Evolutionary conservation across 2,329 filamentous ascomycete genomes (phyloP).

Genomic region (Verticillium tricorpus): DNA sequence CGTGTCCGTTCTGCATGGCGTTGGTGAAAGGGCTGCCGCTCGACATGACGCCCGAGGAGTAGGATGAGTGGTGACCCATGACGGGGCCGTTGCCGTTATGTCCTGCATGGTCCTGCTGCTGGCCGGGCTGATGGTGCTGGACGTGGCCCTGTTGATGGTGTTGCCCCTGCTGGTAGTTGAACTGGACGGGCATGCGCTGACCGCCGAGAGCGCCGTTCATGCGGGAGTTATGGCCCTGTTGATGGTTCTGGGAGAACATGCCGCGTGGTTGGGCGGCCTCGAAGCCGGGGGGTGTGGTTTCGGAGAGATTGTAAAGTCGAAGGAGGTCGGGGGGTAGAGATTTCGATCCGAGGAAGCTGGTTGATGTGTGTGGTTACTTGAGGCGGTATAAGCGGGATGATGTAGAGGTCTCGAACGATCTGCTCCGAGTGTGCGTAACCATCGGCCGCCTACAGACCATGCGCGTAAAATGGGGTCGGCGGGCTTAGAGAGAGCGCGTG

Average conservation of each 20-base stretch:
- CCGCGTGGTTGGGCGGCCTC: slow-evolving; percentile 27
- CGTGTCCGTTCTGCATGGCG: slow-evolving; percentile 54
- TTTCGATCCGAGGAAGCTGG: slow-evolving; percentile 22
- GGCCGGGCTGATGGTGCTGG: slow-evolving; percentile 58
- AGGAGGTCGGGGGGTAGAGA: slow-evolving; percentile 24
- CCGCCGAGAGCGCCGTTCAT: slow-evolving; percentile 66
- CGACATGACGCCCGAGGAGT: slow-evolving; percentile 58
- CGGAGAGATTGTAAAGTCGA: slow-evolving; percentile 15
- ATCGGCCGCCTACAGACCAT: slow-evolving; percentile 61
- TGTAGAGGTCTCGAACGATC: slow-evolving; percentile 54
- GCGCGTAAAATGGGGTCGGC: slow-evolving; percentile 15
- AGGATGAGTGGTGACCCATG: slow-evolving; percentile 56
- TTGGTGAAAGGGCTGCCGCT: slow-evolving; percentile 58
- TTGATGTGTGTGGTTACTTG: slow-evolving; percentile 43
- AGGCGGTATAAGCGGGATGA: slow-evolving; percentile 25
- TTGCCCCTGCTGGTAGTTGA: slow-evolving; percentile 61
- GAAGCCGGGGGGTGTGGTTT: slow-evolving; percentile 19
- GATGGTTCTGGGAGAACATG: slow-evolving; percentile 72
- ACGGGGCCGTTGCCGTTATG: slow-evolving; percentile 50
- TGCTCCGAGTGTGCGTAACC: slow-evolving; percentile 60
- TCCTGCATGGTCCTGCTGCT: slow-evolving; percentile 53
- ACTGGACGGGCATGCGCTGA: slow-evolving; percentile 59
- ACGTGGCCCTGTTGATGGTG: slow-evolving; percentile 60
- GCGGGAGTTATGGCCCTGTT: slow-evolving; percentile 70
- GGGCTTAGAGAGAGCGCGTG: slow-evolving; percentile 10